Conservation (phyloP, 2,329 filamentous ascomycete genomes). For the Hymenoscyphus scutula region DNA sequence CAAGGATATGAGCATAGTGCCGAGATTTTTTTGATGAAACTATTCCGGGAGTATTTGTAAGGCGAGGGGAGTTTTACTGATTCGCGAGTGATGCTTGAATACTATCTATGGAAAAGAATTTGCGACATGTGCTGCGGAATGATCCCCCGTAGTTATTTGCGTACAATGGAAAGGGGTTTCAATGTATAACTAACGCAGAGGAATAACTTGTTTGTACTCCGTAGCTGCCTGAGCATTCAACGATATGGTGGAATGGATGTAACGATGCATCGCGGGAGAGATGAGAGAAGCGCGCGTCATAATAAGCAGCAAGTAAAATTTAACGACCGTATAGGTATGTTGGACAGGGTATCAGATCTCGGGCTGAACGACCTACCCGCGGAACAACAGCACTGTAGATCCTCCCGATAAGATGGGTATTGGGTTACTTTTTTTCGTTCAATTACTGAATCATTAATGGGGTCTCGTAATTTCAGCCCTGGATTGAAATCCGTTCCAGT, state of each 20-base stretch:
- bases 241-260: neutral
- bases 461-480: neutral
- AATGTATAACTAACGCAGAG: neutral
- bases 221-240: too few species aligned
- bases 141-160: neutral
- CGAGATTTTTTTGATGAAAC: neutral
- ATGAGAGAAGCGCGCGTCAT: neutral
- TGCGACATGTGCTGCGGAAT: too few species aligned
- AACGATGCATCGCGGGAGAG: neutral
- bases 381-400: neutral
- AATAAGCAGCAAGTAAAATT: neutral
- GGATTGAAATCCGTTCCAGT: neutral
- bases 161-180: neutral
- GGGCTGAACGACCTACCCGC: neutral
- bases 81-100: too few species aligned
- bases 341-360: neutral
- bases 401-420: neutral
- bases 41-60: conserved; percentile 1
- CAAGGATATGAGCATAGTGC: neutral
- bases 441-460: neutral
- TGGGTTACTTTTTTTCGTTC: neutral
- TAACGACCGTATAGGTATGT: too few species aligned
- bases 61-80: neutral
- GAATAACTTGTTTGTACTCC: too few species aligned
- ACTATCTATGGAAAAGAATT: too few species aligned